Evolutionary conservation across 768 basidiomycete genomes (phyloP).

Genomic region (Baorangia bicolor): DNA sequence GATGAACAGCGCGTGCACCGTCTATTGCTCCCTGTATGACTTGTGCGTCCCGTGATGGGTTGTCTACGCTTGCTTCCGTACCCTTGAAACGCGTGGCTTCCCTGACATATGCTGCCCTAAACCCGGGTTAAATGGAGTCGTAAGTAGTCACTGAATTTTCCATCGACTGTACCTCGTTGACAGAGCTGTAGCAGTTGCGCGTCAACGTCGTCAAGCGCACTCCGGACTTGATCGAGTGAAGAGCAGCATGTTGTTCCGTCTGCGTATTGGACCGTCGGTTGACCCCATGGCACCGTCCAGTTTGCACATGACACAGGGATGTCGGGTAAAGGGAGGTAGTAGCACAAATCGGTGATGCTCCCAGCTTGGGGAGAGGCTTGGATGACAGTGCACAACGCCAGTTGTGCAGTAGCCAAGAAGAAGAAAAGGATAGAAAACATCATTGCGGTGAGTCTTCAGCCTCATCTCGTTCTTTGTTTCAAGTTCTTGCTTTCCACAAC

Average conservation of each 20-base stretch:
- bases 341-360: slow-evolving; percentile 13
- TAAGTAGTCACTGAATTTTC: not conserved
- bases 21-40: slow-evolving; percentile 22
- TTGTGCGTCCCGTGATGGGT: slow-evolving; percentile 14
- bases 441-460: not conserved
- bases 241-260: slow-evolving; percentile 28
- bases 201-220: slow-evolving; percentile 18
- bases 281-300: slow-evolving; percentile 24
- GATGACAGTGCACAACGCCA: not conserved
- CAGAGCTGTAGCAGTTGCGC: slow-evolving; percentile 19
- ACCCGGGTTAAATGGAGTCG: not conserved
- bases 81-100: slow-evolving; percentile 29
- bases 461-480: not conserved
- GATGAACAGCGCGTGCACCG: slow-evolving; percentile 13
- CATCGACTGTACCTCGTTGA: slow-evolving; percentile 12
- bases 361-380: not conserved
- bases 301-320: slow-evolving; percentile 16
- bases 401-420: not conserved
- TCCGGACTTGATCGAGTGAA: slow-evolving; percentile 21
- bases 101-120: slow-evolving; percentile 21
- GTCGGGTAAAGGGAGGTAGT: slow-evolving; percentile 11
- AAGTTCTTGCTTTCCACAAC: not conserved
- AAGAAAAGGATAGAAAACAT: not conserved
- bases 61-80: slow-evolving; percentile 10
- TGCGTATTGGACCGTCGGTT: slow-evolving; percentile 15